Base-by-base conservation (phyloP, 2,329 filamentous ascomycete species). In the Penicillium sp. region DNA sequence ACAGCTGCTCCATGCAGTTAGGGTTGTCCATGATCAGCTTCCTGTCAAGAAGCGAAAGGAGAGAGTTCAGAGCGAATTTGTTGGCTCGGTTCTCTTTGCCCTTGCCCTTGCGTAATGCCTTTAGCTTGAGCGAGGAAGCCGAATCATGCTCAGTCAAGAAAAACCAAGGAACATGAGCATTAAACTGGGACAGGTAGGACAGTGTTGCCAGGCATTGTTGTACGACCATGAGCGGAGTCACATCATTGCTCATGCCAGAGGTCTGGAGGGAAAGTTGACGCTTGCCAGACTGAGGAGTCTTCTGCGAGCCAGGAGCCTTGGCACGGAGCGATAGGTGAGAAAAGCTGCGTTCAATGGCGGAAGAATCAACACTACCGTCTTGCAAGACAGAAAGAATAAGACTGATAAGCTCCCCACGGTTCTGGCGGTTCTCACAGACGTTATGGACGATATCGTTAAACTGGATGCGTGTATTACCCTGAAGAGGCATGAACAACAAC, bases 401-500 rank as follows among this genome's bases (percentile, higher is more conserved):
- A 74, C 91, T 96, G 68, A 99, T 88, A 33, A 99, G 91, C 74
- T 99, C 95, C 3, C 93, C 87, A 35, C 95, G 87, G 70, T 95
- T 99, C 70, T 97, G 92, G n/a, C 91, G 88, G 72, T 99, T 99
- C 75, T 96, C 90, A 70, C 92, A 98, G 26, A 98, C 88, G 64
- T 96, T 91, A 60, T 91, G 87, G 51, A 99, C 87, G 52, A 99
- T 90, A 54, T 89, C 88, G 71, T 95, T 93, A 52, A 99, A 82
- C 58, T 91, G 90, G 60, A 84, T 86, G 64, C 92, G 90, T 49
- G 95, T 89, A 60, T 90, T 95, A 22, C 90, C 91, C 62, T 93
- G 90, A 64, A 97, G 91, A 48, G 91, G 90, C 67, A 98, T 92
- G 73, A 99, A 99, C 93, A 99, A 97, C 10, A 99, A 84, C n/a